phyloP scores from a whole-genome alignment of 306 rosid species.

The Trifolium subterraneum region DNA sequence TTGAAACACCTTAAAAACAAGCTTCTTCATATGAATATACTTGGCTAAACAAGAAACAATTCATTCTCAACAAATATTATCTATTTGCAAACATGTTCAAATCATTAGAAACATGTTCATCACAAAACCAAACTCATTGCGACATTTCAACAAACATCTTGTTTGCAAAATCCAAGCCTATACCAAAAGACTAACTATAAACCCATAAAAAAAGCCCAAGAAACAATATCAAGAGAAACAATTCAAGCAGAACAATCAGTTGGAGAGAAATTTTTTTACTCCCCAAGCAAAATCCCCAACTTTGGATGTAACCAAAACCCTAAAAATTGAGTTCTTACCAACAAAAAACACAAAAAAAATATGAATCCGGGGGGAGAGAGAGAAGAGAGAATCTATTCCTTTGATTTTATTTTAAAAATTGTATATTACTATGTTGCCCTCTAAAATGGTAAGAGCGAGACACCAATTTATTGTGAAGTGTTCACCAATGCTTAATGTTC shows the following conservation, averaged over 20 bases:
- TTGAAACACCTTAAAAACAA: not conserved
- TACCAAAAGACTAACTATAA: not conserved
- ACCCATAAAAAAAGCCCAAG: not conserved
- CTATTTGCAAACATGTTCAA: not conserved
- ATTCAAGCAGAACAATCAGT: not conserved
- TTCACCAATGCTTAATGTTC: too few species aligned
- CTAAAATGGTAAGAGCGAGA: too few species aligned
- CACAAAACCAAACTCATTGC: not conserved
- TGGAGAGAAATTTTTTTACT: not conserved
- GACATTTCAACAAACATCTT: constrained; percentile 15
- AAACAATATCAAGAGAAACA: not conserved
- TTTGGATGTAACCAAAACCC: constrained; percentile 1
- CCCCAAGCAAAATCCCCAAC: not conserved
- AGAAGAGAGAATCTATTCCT: too few species aligned
- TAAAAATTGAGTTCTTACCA: not conserved
- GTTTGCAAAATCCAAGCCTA: not conserved
- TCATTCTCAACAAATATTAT: not conserved
- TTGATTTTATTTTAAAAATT: too few species aligned
- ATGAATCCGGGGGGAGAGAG: too few species aligned
- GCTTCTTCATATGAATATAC: not conserved
- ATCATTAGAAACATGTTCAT: not conserved
- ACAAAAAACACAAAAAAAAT: constrained; percentile 2
- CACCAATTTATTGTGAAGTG: too few species aligned
- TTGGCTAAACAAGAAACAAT: not conserved
- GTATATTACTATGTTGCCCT: too few species aligned